phyloP scores from a whole-genome alignment of 345 rosid genomes.

The Eucalyptus curtisii region DNA sequence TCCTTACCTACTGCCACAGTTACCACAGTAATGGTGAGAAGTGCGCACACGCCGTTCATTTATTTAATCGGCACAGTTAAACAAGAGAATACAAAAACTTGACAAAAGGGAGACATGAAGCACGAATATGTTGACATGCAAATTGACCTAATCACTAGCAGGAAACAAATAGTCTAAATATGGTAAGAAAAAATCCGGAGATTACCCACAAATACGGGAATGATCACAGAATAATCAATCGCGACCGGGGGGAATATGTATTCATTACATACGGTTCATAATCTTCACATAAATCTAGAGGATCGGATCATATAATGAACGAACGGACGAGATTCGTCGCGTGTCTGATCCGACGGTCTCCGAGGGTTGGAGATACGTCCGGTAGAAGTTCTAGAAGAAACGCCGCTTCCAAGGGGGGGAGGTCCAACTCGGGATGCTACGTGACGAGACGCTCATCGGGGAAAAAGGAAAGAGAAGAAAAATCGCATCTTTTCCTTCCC shows the following conservation, averaged over 20 bases:
- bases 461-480: not conserved
- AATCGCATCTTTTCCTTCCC: not conserved
- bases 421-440: not conserved
- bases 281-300: not conserved
- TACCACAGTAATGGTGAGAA: not conserved
- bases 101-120: not conserved
- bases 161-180: not conserved
- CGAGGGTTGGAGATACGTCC: not conserved
- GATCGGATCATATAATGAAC: not conserved
- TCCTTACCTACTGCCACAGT: too few species aligned
- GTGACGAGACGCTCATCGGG: not conserved
- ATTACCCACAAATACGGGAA: not conserved
- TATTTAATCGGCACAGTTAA: not conserved
- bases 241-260: not conserved
- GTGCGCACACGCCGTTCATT: accelerated
- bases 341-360: not conserved
- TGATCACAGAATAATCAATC: not conserved
- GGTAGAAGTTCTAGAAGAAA: accelerated
- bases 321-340: not conserved
- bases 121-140: not conserved
- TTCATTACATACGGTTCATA: not conserved
- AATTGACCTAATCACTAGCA: too few species aligned
- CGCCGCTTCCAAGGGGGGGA: too few species aligned
- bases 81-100: not conserved
- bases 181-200: not conserved